phyloP scores from a whole-genome alignment of 202 grass and related monocot genomes.

The Brachypodium distachyon region DNA sequence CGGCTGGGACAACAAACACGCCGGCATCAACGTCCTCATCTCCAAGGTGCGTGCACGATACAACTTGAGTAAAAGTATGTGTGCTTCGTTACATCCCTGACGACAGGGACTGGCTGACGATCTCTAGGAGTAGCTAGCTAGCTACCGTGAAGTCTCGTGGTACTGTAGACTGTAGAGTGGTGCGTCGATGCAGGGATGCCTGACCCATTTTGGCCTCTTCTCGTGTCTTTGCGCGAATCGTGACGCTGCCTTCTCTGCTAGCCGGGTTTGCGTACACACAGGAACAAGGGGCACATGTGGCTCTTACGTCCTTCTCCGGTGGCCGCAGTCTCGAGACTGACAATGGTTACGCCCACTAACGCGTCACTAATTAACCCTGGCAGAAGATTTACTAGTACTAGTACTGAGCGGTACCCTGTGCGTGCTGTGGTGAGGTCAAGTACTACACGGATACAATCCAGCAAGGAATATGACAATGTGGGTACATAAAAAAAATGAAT shows the following conservation, averaged over 20 bases:
- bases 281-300: background rate
- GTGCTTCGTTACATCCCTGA: too few relatives aligned
- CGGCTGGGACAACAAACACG: conserved; percentile 97
- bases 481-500: too few relatives aligned
- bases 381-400: too few relatives aligned
- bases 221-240: background rate
- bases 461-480: too few relatives aligned
- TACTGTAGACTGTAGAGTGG: background rate
- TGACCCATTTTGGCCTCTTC: background rate
- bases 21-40: conserved; percentile 91
- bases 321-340: too few relatives aligned
- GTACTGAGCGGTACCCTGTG: too few relatives aligned
- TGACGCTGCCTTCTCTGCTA: background rate
- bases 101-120: too few relatives aligned
- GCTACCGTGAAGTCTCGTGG: background rate
- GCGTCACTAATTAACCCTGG: too few relatives aligned
- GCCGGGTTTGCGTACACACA: background rate
- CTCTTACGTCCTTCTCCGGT: background rate
- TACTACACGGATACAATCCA: too few relatives aligned
- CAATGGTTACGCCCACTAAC: too few relatives aligned
- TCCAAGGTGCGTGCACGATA: conserved; percentile 52
- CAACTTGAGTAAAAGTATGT: too few relatives aligned
- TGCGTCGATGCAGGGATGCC: background rate
- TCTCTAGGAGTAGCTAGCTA: background rate
- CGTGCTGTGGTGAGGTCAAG: too few relatives aligned